phyloP scores from a whole-genome alignment of 2,329 filamentous ascomycete species.

The Xylariales sp. region DNA sequence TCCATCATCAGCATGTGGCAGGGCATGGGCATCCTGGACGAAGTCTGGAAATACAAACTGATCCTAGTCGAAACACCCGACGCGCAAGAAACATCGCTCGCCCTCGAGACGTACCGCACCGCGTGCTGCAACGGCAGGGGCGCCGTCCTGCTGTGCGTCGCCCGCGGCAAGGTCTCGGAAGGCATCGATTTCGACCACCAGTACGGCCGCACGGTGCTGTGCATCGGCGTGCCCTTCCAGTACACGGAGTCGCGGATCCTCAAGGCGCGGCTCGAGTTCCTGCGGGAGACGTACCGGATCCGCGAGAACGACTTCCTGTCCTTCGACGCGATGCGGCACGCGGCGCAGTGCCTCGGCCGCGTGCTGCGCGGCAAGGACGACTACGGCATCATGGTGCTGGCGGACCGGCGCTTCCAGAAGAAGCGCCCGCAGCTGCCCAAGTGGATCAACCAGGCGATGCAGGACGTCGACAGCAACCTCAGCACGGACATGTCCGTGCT shows the following conservation, averaged over 20 bases:
- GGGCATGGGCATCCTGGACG: conserved; percentile 96
- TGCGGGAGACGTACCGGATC: conserved; percentile 97
- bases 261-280: conserved; percentile 92
- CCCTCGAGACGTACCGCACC: conserved; percentile 94
- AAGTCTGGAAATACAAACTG: conserved; percentile 99
- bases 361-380: conserved; percentile 97
- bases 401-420: conserved; percentile 92
- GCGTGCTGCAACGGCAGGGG: conserved; percentile 97
- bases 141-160: conserved; percentile 92
- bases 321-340: conserved; percentile 99
- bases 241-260: conserved; percentile 98
- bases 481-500: conserved; percentile 96
- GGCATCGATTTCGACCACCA: conserved; percentile 99
- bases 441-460: conserved; percentile 92
- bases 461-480: conserved; percentile 87
- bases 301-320: conserved; percentile 97
- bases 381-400: conserved; percentile 99
- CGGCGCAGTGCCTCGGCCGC: conserved; percentile 93
- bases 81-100: conserved; percentile 94
- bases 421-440: conserved; percentile 92
- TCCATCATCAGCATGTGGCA: conserved; percentile 99
- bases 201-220: conserved; percentile 94
- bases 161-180: conserved; percentile 95
- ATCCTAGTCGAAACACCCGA: conserved; percentile 98
- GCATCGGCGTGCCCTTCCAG: conserved; percentile 97